Percentiles rank a stretch among this genome's conserved stretches.
Evolutionary conservation across 2,329 filamentous ascomycete genomes (phyloP).

Genomic region (Monilinia fructigena): DNA sequence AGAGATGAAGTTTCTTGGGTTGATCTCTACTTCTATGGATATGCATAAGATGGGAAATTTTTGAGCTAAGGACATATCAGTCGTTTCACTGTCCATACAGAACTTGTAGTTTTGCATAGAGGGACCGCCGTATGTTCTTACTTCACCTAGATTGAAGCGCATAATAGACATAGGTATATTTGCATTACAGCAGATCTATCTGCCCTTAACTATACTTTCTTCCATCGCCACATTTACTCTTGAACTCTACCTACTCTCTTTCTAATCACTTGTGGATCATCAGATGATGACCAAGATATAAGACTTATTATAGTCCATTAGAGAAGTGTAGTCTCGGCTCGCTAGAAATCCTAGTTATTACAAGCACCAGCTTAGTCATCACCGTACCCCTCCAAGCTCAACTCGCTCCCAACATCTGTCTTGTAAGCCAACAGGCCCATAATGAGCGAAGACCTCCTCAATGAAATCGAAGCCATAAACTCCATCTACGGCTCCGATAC

Average conservation of each 20-base stretch:
- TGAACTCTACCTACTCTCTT: neutral
- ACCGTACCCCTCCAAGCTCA: neutral
- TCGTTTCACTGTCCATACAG: neutral
- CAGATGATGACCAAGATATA: neutral
- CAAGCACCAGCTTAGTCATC: neutral
- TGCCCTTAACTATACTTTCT: neutral
- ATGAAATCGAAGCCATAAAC: slow-evolving; percentile 80
- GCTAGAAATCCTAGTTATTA: neutral
- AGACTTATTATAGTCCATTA: neutral
- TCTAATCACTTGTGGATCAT: neutral
- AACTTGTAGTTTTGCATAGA: neutral
- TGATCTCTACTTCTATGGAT: neutral
- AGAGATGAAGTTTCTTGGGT: neutral
- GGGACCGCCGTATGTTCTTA: neutral
- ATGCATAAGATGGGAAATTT: neutral
- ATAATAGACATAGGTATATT: neutral
- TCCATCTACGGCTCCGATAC: slow-evolving; percentile 76
- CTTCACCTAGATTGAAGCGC: neutral
- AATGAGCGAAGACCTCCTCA: slow-evolving; percentile 50
- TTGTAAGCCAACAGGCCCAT: neutral
- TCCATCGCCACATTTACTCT: neutral
- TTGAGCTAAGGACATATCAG: neutral
- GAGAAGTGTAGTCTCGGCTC: neutral
- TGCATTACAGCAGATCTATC: neutral
- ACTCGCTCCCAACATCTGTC: neutral